phyloP scores from a whole-genome alignment of 495 filamentous ascomycete genomes.

The Penicillium ucsense region DNA sequence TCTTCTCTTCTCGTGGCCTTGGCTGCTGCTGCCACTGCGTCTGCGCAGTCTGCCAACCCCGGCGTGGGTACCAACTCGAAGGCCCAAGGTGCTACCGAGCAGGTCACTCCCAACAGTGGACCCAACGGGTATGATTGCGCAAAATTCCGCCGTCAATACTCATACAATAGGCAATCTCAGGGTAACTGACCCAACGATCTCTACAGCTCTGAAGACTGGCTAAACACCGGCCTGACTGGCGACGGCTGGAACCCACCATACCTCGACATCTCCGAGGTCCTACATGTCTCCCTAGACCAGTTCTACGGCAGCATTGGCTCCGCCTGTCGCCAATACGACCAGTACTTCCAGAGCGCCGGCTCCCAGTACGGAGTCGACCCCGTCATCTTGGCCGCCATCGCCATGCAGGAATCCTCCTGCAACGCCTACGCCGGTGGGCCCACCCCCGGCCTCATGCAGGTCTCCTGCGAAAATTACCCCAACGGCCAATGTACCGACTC shows the following conservation, averaged over 20 bases:
- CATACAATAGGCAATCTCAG: background rate
- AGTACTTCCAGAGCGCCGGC: conserved; percentile 22
- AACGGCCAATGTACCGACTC: conserved; percentile 22
- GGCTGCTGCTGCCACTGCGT: background rate
- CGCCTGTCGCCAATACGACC: conserved; percentile 20
- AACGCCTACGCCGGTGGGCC: conserved; percentile 22
- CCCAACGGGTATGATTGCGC: conserved; percentile 18
- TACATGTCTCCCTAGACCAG: conserved; percentile 15
- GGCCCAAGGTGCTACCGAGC: conserved; percentile 18
- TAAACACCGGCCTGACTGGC: conserved; percentile 21
- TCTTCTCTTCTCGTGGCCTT: conserved; percentile 4
- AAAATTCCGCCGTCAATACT: background rate
- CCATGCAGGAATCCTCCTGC: conserved; percentile 30
- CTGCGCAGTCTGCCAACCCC: conserved; percentile 18
- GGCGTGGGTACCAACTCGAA: conserved; percentile 19
- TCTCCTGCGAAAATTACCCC: conserved; percentile 26
- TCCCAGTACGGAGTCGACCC: conserved; percentile 22
- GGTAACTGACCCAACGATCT: background rate
- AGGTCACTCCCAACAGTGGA: conserved; percentile 16
- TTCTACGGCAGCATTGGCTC: conserved; percentile 19
- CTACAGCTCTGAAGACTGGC: conserved; percentile 24
- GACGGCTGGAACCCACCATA: conserved; percentile 24
- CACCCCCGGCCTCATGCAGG: conserved; percentile 29
- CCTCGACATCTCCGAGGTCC: conserved; percentile 17
- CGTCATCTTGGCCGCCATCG: conserved; percentile 24